Evolutionary conservation across 2,329 filamentous ascomycete genomes (phyloP), one percentile per base, ranked within the genome.

Genomic region (Helicocarpus griseus): DNA sequence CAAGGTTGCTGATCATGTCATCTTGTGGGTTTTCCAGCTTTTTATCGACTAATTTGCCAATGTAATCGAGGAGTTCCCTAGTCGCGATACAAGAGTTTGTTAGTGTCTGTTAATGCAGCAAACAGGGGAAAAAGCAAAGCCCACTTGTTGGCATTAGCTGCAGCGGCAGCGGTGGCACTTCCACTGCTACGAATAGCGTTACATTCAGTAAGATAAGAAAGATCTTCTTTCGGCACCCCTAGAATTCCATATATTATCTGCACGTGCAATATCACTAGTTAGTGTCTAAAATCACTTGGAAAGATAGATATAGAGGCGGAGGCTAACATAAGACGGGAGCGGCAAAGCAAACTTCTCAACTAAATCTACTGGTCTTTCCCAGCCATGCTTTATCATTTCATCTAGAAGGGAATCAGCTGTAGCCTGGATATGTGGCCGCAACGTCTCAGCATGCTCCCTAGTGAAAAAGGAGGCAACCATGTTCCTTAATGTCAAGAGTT

Each of bases 161-260:
- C 74, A 50, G 76, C 73, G 4, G 68, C 61, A 0, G 74, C 73
- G 0, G 72, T 77, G 2, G 66, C 67, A 33, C 73, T 76, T 1
- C 73, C 74, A 41, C 74, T 76, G 31, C 65, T 72, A 1, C 74
- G 69, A 46, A 76, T 69, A 1, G 73, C 70, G 35, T 71, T 72
- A 54, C 75, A 70, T n/a, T 69, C 58, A 0, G 73, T 76, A 14
- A 77, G 63, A 38, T 69, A 72, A n/a, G 66, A 65, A 13, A 77
- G 65, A 46, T 76, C 73, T 5, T 71, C 64, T 45, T 74, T 70
- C 0, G 75, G 73, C 3, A 76, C 71, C 3, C 75, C 75, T 3
- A 77, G 68, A 24, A 77, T 72, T 11, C 69, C 71, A 58, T 77
- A 77, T 52, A 77, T 77, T 53, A 74, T 74, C 72, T 73, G 22